Evolutionary conservation across 2,329 filamentous ascomycete genomes (phyloP).

Genomic region (Calycina marina): DNA sequence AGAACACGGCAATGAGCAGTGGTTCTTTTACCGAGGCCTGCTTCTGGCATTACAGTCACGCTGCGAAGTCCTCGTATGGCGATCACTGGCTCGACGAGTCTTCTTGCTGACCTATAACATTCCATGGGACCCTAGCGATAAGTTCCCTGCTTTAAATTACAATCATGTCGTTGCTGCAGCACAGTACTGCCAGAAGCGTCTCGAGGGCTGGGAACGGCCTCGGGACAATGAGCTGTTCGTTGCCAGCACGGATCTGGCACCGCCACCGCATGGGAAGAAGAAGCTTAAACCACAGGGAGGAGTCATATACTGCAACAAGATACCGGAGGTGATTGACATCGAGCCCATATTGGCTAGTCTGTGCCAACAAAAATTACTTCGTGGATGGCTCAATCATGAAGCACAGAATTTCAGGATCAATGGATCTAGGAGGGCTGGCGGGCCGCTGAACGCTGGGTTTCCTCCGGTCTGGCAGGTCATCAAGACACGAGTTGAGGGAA

Average conservation of each 20-base stretch:
- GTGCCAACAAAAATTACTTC: slow-evolving; percentile 65
- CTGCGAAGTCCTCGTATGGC: slow-evolving; percentile 72
- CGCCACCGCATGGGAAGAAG: slow-evolving; percentile 32
- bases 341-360: slow-evolving; percentile 66
- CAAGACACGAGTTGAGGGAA: slow-evolving; percentile 40
- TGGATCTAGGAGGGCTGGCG: slow-evolving; percentile 53
- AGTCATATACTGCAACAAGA: slow-evolving; percentile 47
- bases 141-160: slow-evolving; percentile 63
- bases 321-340: slow-evolving; percentile 47
- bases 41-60: slow-evolving; percentile 63
- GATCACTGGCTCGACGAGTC: slow-evolving; percentile 61
- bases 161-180: slow-evolving; percentile 51
- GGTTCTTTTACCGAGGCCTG: slow-evolving; percentile 64
- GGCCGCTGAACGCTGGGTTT: slow-evolving; percentile 57
- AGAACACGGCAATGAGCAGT: slow-evolving; percentile 41
- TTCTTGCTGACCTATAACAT: slow-evolving; percentile 69
- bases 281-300: slow-evolving; percentile 42
- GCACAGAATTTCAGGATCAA: slow-evolving; percentile 68
- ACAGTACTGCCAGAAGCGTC: slow-evolving; percentile 45
- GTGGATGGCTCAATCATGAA: slow-evolving; percentile 70
- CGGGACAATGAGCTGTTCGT: neutral
- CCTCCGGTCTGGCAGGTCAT: slow-evolving; percentile 60
- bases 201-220: slow-evolving; percentile 38
- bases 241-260: slow-evolving; percentile 21
- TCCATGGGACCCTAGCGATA: slow-evolving; percentile 39